Evolutionary conservation across 805 yeast genomes (phyloP).

Genomic region (Kazachstania psychrophila): DNA sequence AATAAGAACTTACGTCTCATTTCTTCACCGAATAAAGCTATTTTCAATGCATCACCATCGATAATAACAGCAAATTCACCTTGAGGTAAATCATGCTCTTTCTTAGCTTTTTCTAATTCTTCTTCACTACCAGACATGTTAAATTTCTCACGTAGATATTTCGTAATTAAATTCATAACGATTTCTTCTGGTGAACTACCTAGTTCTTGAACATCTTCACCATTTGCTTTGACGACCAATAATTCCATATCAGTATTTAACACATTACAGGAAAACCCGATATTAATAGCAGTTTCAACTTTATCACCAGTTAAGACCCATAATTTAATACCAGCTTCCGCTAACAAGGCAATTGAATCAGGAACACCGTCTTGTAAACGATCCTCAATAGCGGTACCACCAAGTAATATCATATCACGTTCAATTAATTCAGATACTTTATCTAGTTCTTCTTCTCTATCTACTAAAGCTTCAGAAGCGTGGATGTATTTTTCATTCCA

Average conservation of each 20-base stretch:
- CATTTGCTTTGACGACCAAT: constrained; percentile 42
- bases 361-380: constrained; percentile 83
- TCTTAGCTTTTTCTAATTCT: constrained; percentile 47
- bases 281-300: constrained; percentile 81
- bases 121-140: constrained; percentile 49
- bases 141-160: constrained; percentile 49
- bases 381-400: constrained; percentile 87
- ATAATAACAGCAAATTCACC: constrained; percentile 63
- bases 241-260: constrained; percentile 71
- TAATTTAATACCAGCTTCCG: constrained; percentile 70
- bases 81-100: constrained; percentile 57
- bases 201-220: constrained; percentile 40
- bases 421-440: constrained; percentile 67
- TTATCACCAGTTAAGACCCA: constrained; percentile 89
- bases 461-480: constrained; percentile 55
- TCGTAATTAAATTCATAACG: constrained; percentile 41
- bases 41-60: constrained; percentile 69
- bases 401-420: constrained; percentile 52
- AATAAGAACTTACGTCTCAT: constrained; percentile 51
- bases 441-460: constrained; percentile 66
- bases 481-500: constrained; percentile 57
- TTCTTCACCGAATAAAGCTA: constrained; percentile 40
- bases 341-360: constrained; percentile 61
- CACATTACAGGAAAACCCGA: constrained; percentile 78
- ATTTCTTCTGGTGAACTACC: constrained; percentile 33